phyloP scores from a whole-genome alignment of 768 basidiomycete species.

The Lactarius deliciosus region DNA sequence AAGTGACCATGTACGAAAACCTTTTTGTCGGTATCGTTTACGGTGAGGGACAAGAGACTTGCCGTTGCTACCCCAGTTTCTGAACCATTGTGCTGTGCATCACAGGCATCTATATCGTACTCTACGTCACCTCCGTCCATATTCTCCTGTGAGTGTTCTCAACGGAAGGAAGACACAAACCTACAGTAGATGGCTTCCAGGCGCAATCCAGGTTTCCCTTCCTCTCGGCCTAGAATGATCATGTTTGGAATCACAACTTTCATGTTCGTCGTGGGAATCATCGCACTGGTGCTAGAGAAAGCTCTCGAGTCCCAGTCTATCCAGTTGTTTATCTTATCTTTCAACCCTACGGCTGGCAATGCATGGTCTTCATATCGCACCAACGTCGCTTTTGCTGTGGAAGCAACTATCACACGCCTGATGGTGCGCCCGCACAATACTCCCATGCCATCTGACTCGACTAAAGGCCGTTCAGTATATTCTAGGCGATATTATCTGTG shows the following conservation, averaged over 20 bases:
- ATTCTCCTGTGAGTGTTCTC: conserved; percentile 16
- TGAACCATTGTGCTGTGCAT: background rate
- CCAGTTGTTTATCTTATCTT: no score
- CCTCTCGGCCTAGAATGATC: background rate
- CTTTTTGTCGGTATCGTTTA: conserved; percentile 16
- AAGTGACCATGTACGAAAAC: conserved; percentile 12
- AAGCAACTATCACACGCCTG: background rate
- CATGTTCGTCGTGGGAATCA: background rate
- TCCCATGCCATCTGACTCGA: background rate
- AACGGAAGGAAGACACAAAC: background rate
- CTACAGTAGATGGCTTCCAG: no score
- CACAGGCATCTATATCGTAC: conserved; percentile 10
- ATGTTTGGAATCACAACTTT: background rate
- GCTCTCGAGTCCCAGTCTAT: background rate
- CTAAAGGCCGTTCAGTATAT: background rate
- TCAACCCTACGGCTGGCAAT: no score
- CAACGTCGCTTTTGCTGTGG: no score
- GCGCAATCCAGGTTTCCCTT: no score
- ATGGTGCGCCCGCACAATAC: background rate
- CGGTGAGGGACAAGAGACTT: background rate
- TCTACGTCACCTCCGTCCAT: conserved; percentile 14
- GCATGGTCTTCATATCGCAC: no score
- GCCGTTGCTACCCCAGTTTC: background rate
- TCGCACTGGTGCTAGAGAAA: background rate
- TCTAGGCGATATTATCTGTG: background rate